Base-by-base conservation (phyloP, 2,329 filamentous ascomycete genomes). In the Zasmidium cellare region DNA sequence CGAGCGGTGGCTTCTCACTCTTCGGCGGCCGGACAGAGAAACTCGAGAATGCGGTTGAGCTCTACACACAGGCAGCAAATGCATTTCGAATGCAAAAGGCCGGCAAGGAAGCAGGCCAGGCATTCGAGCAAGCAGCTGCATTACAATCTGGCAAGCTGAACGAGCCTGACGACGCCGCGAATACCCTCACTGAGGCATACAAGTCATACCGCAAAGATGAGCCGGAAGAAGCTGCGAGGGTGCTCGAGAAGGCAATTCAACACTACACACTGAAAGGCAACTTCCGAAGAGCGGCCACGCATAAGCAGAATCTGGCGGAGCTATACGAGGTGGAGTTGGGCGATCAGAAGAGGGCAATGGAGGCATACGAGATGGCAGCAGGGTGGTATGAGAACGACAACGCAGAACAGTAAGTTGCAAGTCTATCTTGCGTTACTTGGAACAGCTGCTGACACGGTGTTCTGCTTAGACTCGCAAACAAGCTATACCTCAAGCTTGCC, bases 221-320 rank as follows among this genome's bases (percentile, higher is more conserved):
- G 69, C 92, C 92, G 19, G 82, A 91, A 71, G 88, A 93, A 69
- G 93, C 92, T 16, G 90, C 89, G 46, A 82, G 90, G 61, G 92
- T 90, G 70, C 80, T 97, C 56, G 85, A 91, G 64, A 79, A 87
- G 64, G 89, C 92, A 44, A 91, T 97, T 72, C 81, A 86, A 57
- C 90, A 94, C 74, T 97, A 96, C 77, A 93, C 91, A 67, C 78
- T 85, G 66, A 92, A 92, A 77, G 92, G 92, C 61, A 96, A 96
- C 76, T 92, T 96, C 77, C 84, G 92, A 66, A 85, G 93, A 56
- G 93, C 94, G 14, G 94, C 94, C 11, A 89, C 90, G 22, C 89
- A 96, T 74, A 91, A 96, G 80, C 91, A 97, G 77, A 89, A 89
- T 63, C 79, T 96, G 59, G 94, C 87, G 18, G 92, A 97, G 72